Evolutionary conservation across 768 basidiomycete genomes (phyloP).

Genomic region (Cystofilobasidium ferigula): DNA sequence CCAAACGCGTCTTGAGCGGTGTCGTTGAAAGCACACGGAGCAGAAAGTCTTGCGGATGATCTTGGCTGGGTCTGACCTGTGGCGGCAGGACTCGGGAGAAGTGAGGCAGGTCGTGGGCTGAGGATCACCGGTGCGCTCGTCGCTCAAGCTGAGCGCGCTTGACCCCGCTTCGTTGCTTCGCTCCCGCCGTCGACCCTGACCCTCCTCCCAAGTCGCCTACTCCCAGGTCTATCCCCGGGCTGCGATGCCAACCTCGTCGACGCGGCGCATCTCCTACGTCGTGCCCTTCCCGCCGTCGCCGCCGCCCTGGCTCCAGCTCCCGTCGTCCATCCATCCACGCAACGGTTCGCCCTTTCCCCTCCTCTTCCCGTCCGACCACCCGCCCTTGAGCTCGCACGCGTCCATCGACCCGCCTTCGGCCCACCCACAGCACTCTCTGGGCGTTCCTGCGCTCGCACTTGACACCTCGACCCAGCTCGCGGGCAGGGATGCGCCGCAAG

Average conservation of each 20-base stretch:
- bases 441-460: slow-evolving; percentile 73
- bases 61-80: too few relatives aligned
- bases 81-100: too few relatives aligned
- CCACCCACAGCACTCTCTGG: slow-evolving; percentile 75
- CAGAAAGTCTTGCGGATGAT: too few relatives aligned
- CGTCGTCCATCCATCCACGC: slow-evolving; percentile 52
- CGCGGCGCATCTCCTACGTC: slow-evolving; percentile 67
- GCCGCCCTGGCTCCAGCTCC: slow-evolving; percentile 59
- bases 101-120: too few relatives aligned
- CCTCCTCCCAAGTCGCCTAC: too few relatives aligned
- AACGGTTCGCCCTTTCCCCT: slow-evolving; percentile 61
- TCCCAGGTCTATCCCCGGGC: background rate
- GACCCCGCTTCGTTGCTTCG: too few relatives aligned
- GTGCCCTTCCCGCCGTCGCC: slow-evolving; percentile 59
- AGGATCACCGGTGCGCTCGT: too few relatives aligned
- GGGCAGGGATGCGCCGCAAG: slow-evolving; percentile 57
- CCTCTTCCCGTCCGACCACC: slow-evolving; percentile 42
- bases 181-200: too few relatives aligned
- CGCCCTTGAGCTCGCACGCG: slow-evolving; percentile 23
- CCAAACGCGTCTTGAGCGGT: too few relatives aligned
- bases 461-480: slow-evolving; percentile 68
- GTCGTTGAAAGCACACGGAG: too few relatives aligned
- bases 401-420: slow-evolving; percentile 14
- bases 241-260: slow-evolving; percentile 11
- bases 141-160: too few relatives aligned